Evolutionary conservation across 169 alveolate genomes (phyloP).

Genomic region (Plasmodium malariae): DNA sequence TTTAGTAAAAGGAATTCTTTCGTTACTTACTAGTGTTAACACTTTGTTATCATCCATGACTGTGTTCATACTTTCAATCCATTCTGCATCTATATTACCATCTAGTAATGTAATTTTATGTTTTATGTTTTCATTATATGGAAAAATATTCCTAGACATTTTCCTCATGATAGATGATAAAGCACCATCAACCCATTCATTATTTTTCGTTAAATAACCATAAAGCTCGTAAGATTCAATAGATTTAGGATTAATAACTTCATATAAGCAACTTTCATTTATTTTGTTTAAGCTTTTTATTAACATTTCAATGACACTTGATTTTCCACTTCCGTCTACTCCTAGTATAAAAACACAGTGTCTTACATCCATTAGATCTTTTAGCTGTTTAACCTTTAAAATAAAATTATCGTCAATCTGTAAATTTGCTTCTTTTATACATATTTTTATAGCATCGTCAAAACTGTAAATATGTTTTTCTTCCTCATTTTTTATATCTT

Average conservation of each 20-base stretch:
- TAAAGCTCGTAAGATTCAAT: conserved; percentile 95
- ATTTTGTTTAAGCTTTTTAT: conserved; percentile 86
- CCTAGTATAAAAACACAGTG: conserved; percentile 97
- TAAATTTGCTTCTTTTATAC: conserved; percentile 58
- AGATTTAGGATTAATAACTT: conserved; percentile 96
- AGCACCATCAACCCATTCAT: conserved; percentile 98
- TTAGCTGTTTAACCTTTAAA: conserved; percentile 88
- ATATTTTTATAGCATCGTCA: conserved; percentile 52
- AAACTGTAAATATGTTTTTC: conserved; percentile 6
- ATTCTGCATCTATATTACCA: conserved; percentile 98
- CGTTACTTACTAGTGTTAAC: conserved; percentile 95
- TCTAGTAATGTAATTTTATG: conserved; percentile 95
- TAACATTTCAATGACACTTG: conserved; percentile 95
- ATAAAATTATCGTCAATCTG: conserved; percentile 80
- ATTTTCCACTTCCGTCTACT: conserved; percentile 96
- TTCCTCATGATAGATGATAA: conserved; percentile 96
- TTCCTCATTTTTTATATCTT: not conserved
- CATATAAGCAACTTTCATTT: conserved; percentile 92
- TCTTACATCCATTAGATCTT: conserved; percentile 94
- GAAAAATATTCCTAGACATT: conserved; percentile 93
- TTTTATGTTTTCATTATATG: conserved; percentile 89
- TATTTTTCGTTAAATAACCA: conserved; percentile 95
- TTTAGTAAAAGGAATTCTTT: conserved; percentile 95
- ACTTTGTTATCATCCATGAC: conserved; percentile 98
- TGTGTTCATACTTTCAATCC: conserved; percentile 98